Evolutionary conservation across 306 rosid species (phyloP), one percentile per base, ranked within the genome.

Genomic region (Begonia loranthoides): DNA sequence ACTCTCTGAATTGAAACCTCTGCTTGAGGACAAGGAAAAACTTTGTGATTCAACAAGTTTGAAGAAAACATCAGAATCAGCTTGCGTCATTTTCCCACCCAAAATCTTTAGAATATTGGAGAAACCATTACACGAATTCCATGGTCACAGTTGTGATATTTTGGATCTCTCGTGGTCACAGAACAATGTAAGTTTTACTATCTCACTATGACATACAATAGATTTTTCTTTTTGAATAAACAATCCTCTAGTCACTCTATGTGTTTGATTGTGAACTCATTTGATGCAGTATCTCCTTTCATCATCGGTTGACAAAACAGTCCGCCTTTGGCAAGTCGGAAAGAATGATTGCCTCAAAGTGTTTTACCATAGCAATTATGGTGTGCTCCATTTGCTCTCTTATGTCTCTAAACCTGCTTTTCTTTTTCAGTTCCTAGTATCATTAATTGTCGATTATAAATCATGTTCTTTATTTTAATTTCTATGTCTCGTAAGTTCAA

Each of bases 151-250:
- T 21, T 87, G 73, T 16, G 93, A 86, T 16, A 66, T 92, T 56
- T 72, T 83, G 81, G 96, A 83, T 65, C 79, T 92, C 57, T 92
- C 94, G 13, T 92, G 99, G 99, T 92, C 99, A 47, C 74, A 67
- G 57, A 78, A 73, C 66, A 83, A 87, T 76, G 99, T 86, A 76
- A 79, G 99, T 83, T 53, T 50, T 70, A 55, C 54, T 48, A 15
- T 48, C 36, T 28, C 47, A 6, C 14, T 1, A 43, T 43, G 15
- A 0, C n/a, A 10, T 43, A 3, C 13, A 43, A 43, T 43, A 7
- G 13, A 5, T 49, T 10, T 49, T 48, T 17, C 2, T 48, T 9
- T 15, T 49, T 49, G 9, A 46, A 10, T n/a, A 6, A 9, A 49
- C 10, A n/a, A 6, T 49, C 52, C 0, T 14, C 6, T 13, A 28